Conservation (phyloP, 176 grass and related monocot genomes). For the Avena eriantha region DNA sequence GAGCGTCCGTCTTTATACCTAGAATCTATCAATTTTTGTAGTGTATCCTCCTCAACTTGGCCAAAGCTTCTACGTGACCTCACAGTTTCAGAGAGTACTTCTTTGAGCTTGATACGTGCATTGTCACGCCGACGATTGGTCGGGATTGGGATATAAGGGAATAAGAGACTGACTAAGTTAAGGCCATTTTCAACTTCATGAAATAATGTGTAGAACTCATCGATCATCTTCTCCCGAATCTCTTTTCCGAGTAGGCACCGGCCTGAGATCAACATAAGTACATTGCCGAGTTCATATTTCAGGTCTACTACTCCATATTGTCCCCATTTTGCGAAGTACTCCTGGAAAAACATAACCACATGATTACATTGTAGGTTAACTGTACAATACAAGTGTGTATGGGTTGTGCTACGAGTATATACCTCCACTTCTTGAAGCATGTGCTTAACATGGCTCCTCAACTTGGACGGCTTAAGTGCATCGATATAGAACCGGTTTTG, state of each 20-base stretch:
- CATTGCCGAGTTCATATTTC: slow-evolving; percentile 48
- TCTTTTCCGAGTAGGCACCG: slow-evolving; percentile 60
- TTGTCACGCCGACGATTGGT: slow-evolving; percentile 40
- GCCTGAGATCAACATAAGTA: slow-evolving; percentile 50
- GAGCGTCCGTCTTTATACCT: slow-evolving; percentile 45
- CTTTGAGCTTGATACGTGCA: slow-evolving; percentile 42
- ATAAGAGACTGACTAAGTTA: slow-evolving; percentile 38
- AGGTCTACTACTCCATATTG: slow-evolving; percentile 48
- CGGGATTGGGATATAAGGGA: slow-evolving; percentile 56
- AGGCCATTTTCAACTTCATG: slow-evolving; percentile 48
- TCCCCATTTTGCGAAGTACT: slow-evolving; percentile 46
- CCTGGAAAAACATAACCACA: not conserved
- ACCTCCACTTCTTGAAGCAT: slow-evolving; percentile 8
- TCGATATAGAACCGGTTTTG: not conserved
- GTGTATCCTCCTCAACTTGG: slow-evolving; percentile 43
- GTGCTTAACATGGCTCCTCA: not conserved
- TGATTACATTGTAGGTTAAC: not conserved
- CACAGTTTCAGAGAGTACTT: slow-evolving; percentile 53
- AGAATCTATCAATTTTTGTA: slow-evolving; percentile 59
- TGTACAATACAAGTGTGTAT: not conserved
- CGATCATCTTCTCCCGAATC: slow-evolving; percentile 31
- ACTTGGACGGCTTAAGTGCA: not conserved
- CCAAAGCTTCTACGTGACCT: slow-evolving; percentile 42
- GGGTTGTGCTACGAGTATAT: not conserved
- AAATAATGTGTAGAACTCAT: slow-evolving; percentile 35